Evolutionary conservation across 2,329 filamentous ascomycete species (phyloP), one percentile per base, ranked within the genome.

Genomic region (Xylaria sp.): DNA sequence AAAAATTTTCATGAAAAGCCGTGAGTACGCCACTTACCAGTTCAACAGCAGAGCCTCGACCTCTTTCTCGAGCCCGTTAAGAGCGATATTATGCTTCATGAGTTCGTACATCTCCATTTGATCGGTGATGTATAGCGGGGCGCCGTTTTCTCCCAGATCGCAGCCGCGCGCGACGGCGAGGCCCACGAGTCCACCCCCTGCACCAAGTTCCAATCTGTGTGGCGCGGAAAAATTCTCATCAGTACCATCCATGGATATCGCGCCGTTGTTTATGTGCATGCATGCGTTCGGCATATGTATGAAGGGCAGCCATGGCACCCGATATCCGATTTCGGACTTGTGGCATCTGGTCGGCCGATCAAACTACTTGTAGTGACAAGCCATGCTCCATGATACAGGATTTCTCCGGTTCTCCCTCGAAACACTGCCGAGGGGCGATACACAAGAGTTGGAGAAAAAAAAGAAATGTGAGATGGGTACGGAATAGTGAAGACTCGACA

Each of bases 181-280:
- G 54, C 85, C 92, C 54, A 96, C 91, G 54, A 97, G 82, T 18
- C 94, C 94, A 58, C 92, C 91, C 60, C 94, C 94, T 61, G 93
- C 91, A 59, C 94, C 94, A 48, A 99, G 81, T 76, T 97, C 94
- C 69, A 97, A 79, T 77, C 91, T 96, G 69, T 35, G 34, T 34
- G 23, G 49, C 42, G 16, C 4, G n/a, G 5, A 3, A 6, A 5
- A 3, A 19, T 4, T 48, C 35, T 42, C 1, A 46, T 63, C 6
- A 63, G 59, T 34, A 46, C 9, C 37, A 42, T 42, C 9, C 37
- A 46, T n/a, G 42, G 13, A 46, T 53, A 10, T 23, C 18, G 44
- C 42, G 13, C 4, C 9, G 18, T 34, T 13, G 7, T 30, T 6
- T 19, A 7, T 19, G 34, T n/a, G 18, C 18, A 44, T 49, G 37